Evolutionary conservation across 176 grass and related monocot genomes (phyloP).

Genomic region (Guadua angustifolia): DNA sequence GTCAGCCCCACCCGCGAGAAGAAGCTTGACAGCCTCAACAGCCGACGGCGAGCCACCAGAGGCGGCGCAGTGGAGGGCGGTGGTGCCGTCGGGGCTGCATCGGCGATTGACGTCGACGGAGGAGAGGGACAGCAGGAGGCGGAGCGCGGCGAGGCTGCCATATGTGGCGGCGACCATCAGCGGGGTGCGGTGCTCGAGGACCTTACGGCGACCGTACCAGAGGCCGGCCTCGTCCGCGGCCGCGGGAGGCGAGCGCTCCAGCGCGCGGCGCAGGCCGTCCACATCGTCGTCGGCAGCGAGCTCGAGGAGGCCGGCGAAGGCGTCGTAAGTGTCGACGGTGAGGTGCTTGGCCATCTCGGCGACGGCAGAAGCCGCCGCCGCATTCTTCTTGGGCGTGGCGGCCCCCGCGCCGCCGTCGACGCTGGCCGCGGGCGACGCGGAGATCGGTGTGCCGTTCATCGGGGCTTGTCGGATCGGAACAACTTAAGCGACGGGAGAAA

Average conservation of each 20-base stretch:
- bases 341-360: conserved; percentile 60
- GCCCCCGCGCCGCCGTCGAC: conserved; percentile 6
- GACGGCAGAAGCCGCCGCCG: conserved; percentile 27
- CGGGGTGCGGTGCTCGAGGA: conserved; percentile 67
- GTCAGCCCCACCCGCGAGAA: conserved; percentile 62
- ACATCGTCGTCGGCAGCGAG: conserved; percentile 67
- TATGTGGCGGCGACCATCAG: conserved; percentile 83
- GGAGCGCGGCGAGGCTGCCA: conserved; percentile 57
- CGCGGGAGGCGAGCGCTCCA: conserved; percentile 49
- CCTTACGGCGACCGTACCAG: conserved; percentile 81
- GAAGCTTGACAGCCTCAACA: conserved; percentile 55
- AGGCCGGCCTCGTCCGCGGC: conserved; percentile 63
- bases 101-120: conserved; percentile 64
- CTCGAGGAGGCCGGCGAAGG: conserved; percentile 61
- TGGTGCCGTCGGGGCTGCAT: conserved; percentile 60
- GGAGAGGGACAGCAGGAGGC: conserved; percentile 52
- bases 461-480: conserved; percentile 46
- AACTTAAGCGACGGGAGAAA: conserved; percentile 13
- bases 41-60: conserved; percentile 59
- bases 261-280: conserved; percentile 46
- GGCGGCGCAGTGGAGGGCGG: conserved; percentile 78
- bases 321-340: conserved; percentile 63
- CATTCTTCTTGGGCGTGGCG: conserved; percentile 49
- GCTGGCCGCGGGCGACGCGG: conserved; percentile 14
- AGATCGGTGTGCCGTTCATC: conserved; percentile 60